Base-by-base conservation (phyloP, 1,284 basidiomycete genomes). In the Pseudozyma hubeiensis region DNA sequence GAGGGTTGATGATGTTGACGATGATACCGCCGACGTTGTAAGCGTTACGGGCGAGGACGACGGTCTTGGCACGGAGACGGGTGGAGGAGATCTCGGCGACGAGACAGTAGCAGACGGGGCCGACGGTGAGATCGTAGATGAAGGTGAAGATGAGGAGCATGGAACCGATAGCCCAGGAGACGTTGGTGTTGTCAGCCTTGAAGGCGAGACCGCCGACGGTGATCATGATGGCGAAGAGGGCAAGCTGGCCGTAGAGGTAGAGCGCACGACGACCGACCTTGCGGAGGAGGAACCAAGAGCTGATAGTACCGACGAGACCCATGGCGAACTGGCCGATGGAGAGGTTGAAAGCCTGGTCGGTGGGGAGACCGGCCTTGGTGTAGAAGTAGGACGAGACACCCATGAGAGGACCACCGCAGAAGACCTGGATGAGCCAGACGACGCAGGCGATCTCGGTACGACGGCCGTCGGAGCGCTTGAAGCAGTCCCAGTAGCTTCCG, bases 51-150 rank as follows among this genome's bases (percentile, higher is more conserved):
- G 86, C 85, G 29, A 89, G 84, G 0, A 86, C 88, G 66, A 88
- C 85, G 2, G 87, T 87, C 84, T 88, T 88, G 73, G 87, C 85
- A 17, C 86, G 82, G 6, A 87, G 83, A 29, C 87, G 84, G 17
- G 86, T 85, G n/a, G 87, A 85, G 0, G 85, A 82, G 44, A 87
- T 79, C 58, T 88, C 87, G 16, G 86, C 85, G 8, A 87, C 86
- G 50, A 88, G 79, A 43, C 84, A 85, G 78, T 86, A 87, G 77
- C 85, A 85, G 40, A 85, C 74, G 5, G 85, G 85, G 39, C 86
- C 86, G 49, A 86, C 79, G 14, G 84, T 82, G 39, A 80, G 34
- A 68, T 86, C 84, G 76, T 85, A 86, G 33, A 80, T 60, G 65
- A 86, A 83, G 67, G 86, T 85, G 83, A 86, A 86, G 56, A 85